Evolutionary conservation across 1,139 yeast species (phyloP).

Genomic region (Yamadazyma sp.): DNA sequence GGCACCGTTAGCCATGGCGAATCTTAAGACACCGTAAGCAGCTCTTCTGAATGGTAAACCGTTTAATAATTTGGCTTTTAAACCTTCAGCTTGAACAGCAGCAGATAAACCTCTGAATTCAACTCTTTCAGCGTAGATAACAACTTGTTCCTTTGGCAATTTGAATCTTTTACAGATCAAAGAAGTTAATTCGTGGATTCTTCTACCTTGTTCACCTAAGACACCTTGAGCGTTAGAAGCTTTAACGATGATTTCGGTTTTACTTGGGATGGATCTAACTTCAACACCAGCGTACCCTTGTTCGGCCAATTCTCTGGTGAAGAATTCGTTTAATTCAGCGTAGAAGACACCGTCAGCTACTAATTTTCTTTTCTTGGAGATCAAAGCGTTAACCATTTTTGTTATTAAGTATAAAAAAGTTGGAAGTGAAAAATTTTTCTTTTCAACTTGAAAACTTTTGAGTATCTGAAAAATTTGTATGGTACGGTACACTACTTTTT

Average conservation of each 20-base stretch:
- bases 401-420: constrained; percentile 5
- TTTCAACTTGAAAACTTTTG: constrained; percentile 2
- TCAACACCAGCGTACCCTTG: constrained; percentile 99
- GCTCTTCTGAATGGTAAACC: constrained; percentile 99
- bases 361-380: constrained; percentile 84
- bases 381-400: constrained; percentile 52
- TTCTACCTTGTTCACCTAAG: constrained; percentile 99
- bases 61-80: constrained; percentile 95
- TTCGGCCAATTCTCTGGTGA: constrained; percentile 99
- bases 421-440: constrained; percentile 17
- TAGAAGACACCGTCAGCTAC: constrained; percentile 99
- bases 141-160: constrained; percentile 91
- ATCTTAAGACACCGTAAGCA: constrained; percentile 99
- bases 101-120: constrained; percentile 99
- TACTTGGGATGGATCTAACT: constrained; percentile 98
- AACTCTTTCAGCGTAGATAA: constrained; percentile 97
- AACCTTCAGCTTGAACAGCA: constrained; percentile 99
- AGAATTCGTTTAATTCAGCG: constrained; percentile 99
- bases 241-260: constrained; percentile 97
- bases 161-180: constrained; percentile 99
- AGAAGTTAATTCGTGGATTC: constrained; percentile 98
- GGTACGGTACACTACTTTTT: constrained; percentile 13
- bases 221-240: constrained; percentile 99
- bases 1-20: constrained; percentile 99
- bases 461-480: neutral